These are phyloP conservation scores for Scutellaria barbata DNA, from an alignment of 257 asterid species.

Conservation along the genomic window DNA sequence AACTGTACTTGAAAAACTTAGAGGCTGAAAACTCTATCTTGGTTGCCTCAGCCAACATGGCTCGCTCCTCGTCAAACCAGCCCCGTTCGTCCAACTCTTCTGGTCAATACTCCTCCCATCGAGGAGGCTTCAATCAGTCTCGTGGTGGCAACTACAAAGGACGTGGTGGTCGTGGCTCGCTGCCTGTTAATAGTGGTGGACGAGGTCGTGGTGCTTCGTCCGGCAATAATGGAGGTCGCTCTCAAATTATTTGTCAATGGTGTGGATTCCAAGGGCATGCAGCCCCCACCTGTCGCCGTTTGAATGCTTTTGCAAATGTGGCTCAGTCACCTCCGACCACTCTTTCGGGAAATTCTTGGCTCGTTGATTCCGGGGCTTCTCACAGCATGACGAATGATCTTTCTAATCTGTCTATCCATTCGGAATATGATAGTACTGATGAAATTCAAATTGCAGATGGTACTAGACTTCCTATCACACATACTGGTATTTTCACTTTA, in stretches of 20 bases:
- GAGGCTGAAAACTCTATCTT: neutral
- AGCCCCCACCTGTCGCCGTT: neutral
- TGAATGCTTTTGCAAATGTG: neutral
- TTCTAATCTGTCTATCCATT: neutral
- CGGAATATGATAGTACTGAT: no score
- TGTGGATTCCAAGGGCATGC: neutral
- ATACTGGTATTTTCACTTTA: neutral
- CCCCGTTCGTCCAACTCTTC: neutral
- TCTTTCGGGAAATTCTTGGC: neutral
- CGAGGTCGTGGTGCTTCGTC: neutral
- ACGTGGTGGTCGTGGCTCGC: neutral
- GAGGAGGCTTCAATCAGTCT: neutral
- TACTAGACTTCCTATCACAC: neutral
- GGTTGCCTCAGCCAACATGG: neutral
- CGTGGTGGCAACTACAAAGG: neutral
- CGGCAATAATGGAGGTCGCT: neutral
- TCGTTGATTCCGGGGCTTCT: neutral
- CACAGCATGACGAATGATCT: constrained; percentile 5
- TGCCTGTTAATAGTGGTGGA: neutral
- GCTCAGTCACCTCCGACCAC: neutral
- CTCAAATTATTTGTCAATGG: neutral
- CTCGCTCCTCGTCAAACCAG: neutral
- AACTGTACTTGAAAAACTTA: neutral
- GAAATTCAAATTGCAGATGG: no score
- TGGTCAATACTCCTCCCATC: no score